Evolutionary conservation across 345 rosid species (phyloP).

Genomic region (Erysimum cheiranthoides): DNA sequence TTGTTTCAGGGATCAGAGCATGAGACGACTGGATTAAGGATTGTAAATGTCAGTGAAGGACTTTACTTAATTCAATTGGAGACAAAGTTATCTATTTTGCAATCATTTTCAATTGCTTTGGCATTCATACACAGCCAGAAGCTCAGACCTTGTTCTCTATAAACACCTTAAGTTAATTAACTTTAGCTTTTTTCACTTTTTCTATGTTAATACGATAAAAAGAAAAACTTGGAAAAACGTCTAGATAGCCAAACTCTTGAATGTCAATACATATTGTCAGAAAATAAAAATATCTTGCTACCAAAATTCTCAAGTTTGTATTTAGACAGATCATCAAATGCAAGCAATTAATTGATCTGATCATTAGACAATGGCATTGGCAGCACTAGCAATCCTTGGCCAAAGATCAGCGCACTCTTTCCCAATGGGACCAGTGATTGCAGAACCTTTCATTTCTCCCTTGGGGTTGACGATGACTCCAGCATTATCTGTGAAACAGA

Average conservation of each 20-base stretch:
- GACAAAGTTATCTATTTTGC: constrained; percentile 62
- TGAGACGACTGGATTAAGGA: constrained; percentile 51
- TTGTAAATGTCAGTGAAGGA: constrained; percentile 59
- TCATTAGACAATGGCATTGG: constrained; percentile 59
- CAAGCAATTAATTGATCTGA: neutral
- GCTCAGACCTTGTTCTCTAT: constrained; percentile 12
- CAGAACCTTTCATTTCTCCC: constrained; percentile 99
- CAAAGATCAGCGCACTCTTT: constrained; percentile 95
- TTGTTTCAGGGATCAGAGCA: constrained; percentile 60
- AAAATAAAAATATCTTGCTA: constrained; percentile 7
- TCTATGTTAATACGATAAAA: neutral
- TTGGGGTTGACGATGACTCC: constrained; percentile 96
- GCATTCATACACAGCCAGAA: constrained; percentile 69
- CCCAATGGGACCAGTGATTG: constrained; percentile 93
- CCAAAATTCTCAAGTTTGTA: constrained; percentile 16
- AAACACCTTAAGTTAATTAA: no score
- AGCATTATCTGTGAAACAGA: constrained; percentile 74
- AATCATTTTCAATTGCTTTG: constrained; percentile 69
- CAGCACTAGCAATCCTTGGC: constrained; percentile 91
- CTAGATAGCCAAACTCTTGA: constrained; percentile 20
- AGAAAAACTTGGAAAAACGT: neutral
- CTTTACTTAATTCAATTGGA: constrained; percentile 62
- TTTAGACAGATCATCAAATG: neutral
- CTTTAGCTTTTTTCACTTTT: neutral
- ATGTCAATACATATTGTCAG: constrained; percentile 17